A percentile compares a stretch with the other conserved stretches of the same genome.
phyloP scores from a whole-genome alignment of 371 early-diverging fungal genomes.

The Massospora cicadina region DNA sequence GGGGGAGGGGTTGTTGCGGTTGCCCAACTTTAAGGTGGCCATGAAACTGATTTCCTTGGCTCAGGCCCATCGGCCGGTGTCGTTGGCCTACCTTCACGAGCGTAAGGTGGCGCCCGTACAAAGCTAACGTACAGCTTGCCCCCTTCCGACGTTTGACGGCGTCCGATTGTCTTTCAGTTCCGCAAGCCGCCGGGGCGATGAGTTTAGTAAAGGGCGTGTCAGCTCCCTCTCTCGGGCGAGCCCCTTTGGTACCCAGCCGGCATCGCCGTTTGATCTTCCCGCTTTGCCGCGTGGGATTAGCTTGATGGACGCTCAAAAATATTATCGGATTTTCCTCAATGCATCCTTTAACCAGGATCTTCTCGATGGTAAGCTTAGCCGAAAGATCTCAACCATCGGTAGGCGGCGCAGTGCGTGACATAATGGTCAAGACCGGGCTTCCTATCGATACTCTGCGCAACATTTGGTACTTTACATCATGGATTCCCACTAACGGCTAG shows the following conservation, averaged over 20 bases:
- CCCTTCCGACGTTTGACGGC: background rate
- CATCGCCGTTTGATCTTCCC: conserved; percentile 3
- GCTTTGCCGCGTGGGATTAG: background rate
- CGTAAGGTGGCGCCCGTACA: conserved; percentile 15
- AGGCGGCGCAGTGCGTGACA: conserved; percentile 19
- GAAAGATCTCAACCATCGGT: too few relatives aligned
- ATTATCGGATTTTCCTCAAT: conserved; percentile 7
- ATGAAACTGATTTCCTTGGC: conserved; percentile 76
- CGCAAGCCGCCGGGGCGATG: background rate
- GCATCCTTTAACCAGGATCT: conserved; percentile 7
- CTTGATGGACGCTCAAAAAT: conserved; percentile 6
- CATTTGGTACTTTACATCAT: conserved; percentile 13
- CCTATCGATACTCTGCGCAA: conserved; percentile 18
- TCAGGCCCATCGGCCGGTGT: conserved; percentile 47
- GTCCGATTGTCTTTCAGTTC: conserved; percentile 3
- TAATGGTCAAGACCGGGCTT: conserved; percentile 21
- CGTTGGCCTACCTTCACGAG: conserved; percentile 22
- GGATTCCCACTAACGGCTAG: conserved; percentile 15
- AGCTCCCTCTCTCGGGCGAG: background rate
- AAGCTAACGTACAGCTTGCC: background rate
- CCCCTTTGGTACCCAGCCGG: conserved; percentile 1
- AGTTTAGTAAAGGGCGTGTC: background rate
- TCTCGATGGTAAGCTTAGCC: conserved; percentile 1
- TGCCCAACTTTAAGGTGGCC: conserved; percentile 52
- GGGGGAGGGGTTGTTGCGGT: conserved; percentile 52